Base-by-base conservation (phyloP, 2,329 filamentous ascomycete genomes). In the Hymenoscyphus albidus region DNA sequence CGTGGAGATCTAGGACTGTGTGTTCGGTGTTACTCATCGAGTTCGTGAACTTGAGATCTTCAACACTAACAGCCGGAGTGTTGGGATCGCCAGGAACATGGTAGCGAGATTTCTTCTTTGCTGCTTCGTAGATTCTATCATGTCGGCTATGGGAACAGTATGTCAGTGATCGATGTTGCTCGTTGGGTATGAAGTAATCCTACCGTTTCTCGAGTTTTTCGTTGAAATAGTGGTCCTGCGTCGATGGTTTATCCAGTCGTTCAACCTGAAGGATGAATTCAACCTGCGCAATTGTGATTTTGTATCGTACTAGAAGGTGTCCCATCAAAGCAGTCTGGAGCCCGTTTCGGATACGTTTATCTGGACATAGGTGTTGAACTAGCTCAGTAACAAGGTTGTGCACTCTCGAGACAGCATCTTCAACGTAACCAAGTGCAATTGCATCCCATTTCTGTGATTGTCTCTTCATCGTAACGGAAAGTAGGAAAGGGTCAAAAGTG, bases 161-260 rank as follows among this genome's bases (percentile, higher is more conserved):
- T 27, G 16, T 42, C 13, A 42, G 40, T 14, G 3, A 16, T 42
- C 5, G 12, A 16, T 12, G 2, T 42, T 14, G 4, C 42, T 16
- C 16, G 2, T 4, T 6, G 5, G 44, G n/a, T 12, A 27, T 3
- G 22, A 27, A 27, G 7, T 6, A 12, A 12, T 6, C 31, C n/a
- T n/a, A 55, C 14, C 14, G 14, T 27, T 58, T 59, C 18, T 62
- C 4, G 12, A 64, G 31, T 1, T 62, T 79, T 3, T 79, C 74
- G 66, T 77, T 81, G 72, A 88, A 87, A 62, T 80, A 80, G 51
- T 81, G 78, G 65, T 88, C 85, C 55, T 80, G 71, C 0, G 86
- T 88, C 22, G 76, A 74, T 0, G 81, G 81, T 0, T 72, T 79
- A 0, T 78, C 77, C 2, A 3, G 5, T 3, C 16, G 27, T 12